Percentiles rank a stretch among this genome's conserved stretches.
Conservation (phyloP, 2,329 filamentous ascomycete genomes). For the Xylariaceae sp. region DNA sequence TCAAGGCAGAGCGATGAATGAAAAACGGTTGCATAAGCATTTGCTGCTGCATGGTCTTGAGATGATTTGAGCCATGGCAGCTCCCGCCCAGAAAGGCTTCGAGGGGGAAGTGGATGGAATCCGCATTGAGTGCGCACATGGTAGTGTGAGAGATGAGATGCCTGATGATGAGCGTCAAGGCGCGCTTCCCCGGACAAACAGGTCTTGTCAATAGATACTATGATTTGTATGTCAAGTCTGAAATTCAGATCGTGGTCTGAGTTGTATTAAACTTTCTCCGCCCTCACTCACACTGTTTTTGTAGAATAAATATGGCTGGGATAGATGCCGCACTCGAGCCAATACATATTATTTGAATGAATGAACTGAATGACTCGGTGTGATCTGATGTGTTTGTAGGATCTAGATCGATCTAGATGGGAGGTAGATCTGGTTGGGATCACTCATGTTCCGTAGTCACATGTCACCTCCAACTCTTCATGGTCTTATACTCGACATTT, state of each 20-base stretch:
- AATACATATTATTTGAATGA: not conserved
- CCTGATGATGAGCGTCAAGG: not conserved
- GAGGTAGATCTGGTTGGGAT: too few species aligned
- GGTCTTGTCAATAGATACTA: not conserved
- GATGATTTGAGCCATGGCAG: not conserved
- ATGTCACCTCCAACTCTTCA: too few species aligned
- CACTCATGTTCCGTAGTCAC: too few species aligned
- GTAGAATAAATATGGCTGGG: not conserved
- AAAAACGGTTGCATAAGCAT: not conserved
- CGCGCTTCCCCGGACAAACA: not conserved
- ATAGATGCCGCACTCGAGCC: not conserved
- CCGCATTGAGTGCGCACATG: not conserved
- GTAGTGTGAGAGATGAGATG: not conserved
- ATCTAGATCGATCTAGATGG: too few species aligned
- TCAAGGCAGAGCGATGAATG: conserved; percentile 12
- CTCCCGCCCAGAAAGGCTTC: not conserved
- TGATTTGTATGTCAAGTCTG: not conserved
- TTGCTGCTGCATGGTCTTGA: not conserved
- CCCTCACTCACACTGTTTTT: not conserved
- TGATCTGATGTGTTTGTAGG: too few species aligned
- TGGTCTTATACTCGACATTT: too few species aligned
- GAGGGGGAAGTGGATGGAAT: not conserved
- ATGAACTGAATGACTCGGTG: too few species aligned
- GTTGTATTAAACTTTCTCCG: not conserved
- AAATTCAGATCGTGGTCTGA: not conserved